Evolutionary conservation across 176 grass and related monocot species (phyloP).

Genomic region (Bolboschoenus planiculmis): DNA sequence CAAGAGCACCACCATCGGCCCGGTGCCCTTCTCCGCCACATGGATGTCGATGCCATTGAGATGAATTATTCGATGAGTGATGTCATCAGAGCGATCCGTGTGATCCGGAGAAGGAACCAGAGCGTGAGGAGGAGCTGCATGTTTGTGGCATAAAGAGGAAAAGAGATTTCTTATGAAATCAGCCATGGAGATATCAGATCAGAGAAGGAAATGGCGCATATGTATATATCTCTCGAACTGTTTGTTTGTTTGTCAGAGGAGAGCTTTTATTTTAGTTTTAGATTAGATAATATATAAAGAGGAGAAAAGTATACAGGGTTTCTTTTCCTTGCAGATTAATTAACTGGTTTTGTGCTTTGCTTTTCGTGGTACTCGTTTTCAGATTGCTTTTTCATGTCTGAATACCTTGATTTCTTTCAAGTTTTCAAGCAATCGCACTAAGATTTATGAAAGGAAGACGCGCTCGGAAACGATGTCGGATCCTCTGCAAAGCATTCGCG

Average conservation of each 20-base stretch:
- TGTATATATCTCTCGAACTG: neutral
- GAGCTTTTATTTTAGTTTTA: too few relatives aligned
- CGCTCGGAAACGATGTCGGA: neutral
- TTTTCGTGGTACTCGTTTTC: neutral
- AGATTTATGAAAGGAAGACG: too few relatives aligned
- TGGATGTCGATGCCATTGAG: slow-evolving; percentile 24
- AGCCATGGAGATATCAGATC: neutral
- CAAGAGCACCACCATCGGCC: slow-evolving; percentile 12
- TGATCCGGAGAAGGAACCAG: neutral
- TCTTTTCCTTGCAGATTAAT: neutral
- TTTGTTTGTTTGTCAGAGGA: neutral
- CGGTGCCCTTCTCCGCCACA: slow-evolving; percentile 22
- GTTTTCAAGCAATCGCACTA: neutral
- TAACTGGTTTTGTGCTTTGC: too few relatives aligned
- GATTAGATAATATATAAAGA: too few relatives aligned
- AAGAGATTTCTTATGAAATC: slow-evolving; percentile 7
- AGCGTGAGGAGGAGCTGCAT: neutral
- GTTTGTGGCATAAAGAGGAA: neutral
- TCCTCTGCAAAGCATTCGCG: neutral
- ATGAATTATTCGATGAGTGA: slow-evolving; percentile 24
- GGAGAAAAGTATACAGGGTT: neutral
- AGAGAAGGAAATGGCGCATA: neutral
- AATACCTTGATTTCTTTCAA: neutral
- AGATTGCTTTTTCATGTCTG: neutral
- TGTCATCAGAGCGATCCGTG: neutral